phyloP scores from a whole-genome alignment of 2,329 filamentous ascomycete genomes.

The Botrytis medusae region DNA sequence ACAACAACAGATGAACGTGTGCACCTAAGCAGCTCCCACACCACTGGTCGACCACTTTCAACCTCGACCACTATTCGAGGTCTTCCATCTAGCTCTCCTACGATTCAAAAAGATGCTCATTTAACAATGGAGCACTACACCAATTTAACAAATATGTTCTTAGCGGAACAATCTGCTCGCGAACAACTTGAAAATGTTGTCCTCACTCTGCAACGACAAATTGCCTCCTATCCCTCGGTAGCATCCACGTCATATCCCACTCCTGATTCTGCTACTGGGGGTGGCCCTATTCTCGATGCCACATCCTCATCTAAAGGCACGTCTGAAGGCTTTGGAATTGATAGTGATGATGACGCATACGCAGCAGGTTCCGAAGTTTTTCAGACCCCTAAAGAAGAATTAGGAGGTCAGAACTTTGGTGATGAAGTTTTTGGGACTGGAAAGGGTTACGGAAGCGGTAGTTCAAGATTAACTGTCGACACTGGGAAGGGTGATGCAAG shows the following conservation, averaged over 20 bases:
- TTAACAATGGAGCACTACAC: conserved; percentile 49
- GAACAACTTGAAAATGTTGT: conserved; percentile 57
- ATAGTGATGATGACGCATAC: conserved; percentile 34
- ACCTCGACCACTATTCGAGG: conserved; percentile 39
- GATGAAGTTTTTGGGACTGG: conserved; percentile 44
- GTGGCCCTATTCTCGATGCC: conserved; percentile 14
- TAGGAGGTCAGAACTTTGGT: conserved; percentile 42
- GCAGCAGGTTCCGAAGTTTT: conserved; percentile 48
- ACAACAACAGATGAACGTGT: conserved; percentile 22
- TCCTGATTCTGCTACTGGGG: conserved; percentile 1
- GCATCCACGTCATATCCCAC: conserved; percentile 26
- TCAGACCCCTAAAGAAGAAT: conserved; percentile 53
- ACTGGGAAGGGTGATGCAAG: conserved; percentile 60
- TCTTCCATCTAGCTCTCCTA: conserved; percentile 34
- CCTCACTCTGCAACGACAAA: conserved; percentile 45
- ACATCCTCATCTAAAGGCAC: conserved; percentile 12
- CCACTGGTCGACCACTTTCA: conserved; percentile 35
- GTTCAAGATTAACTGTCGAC: conserved; percentile 37
- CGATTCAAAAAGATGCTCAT: conserved; percentile 33
- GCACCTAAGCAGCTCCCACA: conserved; percentile 21
- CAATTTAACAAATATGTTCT: conserved; percentile 52
- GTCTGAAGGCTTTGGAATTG: conserved; percentile 38
- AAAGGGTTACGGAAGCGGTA: conserved; percentile 30
- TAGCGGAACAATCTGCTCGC: conserved; percentile 57
- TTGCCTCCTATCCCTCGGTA: conserved; percentile 24